Conservation (phyloP, 2,329 filamentous ascomycete species). For the Tolypocladium endophyticum region DNA sequence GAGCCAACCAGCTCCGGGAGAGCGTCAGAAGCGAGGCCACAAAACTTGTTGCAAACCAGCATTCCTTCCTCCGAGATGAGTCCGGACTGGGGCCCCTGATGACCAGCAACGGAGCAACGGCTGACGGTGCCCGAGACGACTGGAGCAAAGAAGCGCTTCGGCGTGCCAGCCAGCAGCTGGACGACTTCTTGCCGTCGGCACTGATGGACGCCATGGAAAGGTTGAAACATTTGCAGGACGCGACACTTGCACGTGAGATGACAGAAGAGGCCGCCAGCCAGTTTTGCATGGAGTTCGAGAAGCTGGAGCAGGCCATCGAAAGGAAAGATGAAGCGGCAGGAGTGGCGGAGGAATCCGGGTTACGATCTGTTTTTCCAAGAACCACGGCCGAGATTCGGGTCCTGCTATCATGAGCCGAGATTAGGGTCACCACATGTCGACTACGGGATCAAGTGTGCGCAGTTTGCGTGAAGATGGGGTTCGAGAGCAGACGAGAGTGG, state of each 20-base stretch:
- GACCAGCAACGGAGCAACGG: constrained; percentile 33
- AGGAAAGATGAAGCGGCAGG: constrained; percentile 24
- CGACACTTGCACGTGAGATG: constrained; percentile 59
- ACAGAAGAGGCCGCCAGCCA: constrained; percentile 73
- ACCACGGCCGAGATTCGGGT: constrained; percentile 51
- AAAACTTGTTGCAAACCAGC: constrained; percentile 57
- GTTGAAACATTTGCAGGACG: constrained; percentile 62
- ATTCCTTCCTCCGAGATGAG: constrained; percentile 59
- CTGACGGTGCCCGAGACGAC: constrained; percentile 19
- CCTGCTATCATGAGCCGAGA: constrained; percentile 30
- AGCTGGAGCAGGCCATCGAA: constrained; percentile 39
- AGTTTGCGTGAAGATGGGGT: background rate
- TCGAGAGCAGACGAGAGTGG: background rate
- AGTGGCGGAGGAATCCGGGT: constrained; percentile 12
- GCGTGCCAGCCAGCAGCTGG: constrained; percentile 63
- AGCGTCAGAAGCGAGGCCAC: constrained; percentile 43
- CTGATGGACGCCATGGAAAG: constrained; percentile 86
- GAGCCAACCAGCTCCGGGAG: constrained; percentile 44
- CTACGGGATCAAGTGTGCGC: background rate
- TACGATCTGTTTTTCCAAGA: constrained; percentile 39
- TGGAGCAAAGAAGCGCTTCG: constrained; percentile 45
- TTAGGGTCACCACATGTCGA: background rate
- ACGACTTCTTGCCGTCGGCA: constrained; percentile 86
- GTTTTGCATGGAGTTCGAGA: constrained; percentile 79
- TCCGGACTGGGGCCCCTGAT: constrained; percentile 64